These are phyloP conservation scores for Fagopyrum esculentum DNA, from an alignment of 148 eudicot species.

Conservation along the genomic window DNA sequence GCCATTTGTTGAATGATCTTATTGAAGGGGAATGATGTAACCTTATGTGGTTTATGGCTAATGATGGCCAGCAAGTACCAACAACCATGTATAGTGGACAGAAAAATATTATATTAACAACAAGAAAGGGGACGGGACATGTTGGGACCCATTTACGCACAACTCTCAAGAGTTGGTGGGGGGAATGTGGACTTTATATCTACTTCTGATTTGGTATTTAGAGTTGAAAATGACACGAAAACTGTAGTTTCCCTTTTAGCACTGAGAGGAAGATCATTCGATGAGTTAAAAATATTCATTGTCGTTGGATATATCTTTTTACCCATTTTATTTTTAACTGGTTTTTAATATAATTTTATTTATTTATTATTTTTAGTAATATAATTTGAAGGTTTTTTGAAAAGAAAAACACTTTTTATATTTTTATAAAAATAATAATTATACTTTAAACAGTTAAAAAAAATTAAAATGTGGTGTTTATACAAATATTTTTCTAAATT, in stretches of 20 bases:
- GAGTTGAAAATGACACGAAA: not conserved
- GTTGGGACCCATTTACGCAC: not conserved
- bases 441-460: too few species aligned
- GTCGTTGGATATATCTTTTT: too few species aligned
- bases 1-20: not conserved
- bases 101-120: not conserved
- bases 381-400: too few species aligned
- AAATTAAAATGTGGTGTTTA: too few species aligned
- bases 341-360: too few species aligned
- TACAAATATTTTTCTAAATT: too few species aligned
- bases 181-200: not conserved
- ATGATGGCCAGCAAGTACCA: not conserved
- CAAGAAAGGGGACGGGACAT: conserved; percentile 1
- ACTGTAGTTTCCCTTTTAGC: not conserved
- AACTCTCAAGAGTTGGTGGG: not conserved
- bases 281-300: not conserved
- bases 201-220: not conserved
- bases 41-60: not conserved
- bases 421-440: too few species aligned
- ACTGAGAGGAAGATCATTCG: conserved; percentile 2
- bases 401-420: too few species aligned
- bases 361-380: too few species aligned
- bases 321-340: too few species aligned
- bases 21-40: not conserved
- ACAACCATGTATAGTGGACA: not conserved